phyloP scores from a whole-genome alignment of 495 filamentous ascomycete genomes.

The Aspergillus campestris region DNA sequence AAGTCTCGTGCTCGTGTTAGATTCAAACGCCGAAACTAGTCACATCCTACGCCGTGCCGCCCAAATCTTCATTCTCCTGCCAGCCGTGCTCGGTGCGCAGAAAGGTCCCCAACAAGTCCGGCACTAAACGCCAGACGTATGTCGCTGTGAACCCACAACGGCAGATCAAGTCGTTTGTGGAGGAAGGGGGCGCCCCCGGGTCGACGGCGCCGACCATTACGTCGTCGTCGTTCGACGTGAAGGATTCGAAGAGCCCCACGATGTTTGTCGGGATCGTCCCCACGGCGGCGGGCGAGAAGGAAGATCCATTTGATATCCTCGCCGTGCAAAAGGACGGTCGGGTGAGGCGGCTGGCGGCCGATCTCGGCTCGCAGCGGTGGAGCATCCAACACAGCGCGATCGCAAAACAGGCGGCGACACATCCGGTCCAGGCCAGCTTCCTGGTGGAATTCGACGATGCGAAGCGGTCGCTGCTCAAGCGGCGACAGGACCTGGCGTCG shows the following conservation, averaged over 20 bases:
- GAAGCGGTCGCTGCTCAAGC: constrained; percentile 33
- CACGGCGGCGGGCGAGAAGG: constrained; percentile 13
- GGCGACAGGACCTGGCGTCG: constrained; percentile 33
- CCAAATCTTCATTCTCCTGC: constrained; percentile 70
- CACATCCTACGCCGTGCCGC: constrained; percentile 78
- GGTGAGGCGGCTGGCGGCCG: constrained; percentile 31
- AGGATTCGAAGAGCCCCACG: constrained; percentile 34
- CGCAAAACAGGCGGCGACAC: constrained; percentile 21
- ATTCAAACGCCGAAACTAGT: constrained; percentile 70
- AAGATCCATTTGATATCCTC: constrained; percentile 33
- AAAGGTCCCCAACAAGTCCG: constrained; percentile 40
- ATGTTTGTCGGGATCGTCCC: constrained; percentile 35
- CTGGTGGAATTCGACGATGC: constrained; percentile 40
- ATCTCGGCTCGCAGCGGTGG: constrained; percentile 35
- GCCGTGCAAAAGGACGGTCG: constrained; percentile 39
- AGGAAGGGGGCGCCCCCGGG: constrained; percentile 33
- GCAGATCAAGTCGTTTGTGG: constrained; percentile 46
- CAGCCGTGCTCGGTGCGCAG: constrained; percentile 66
- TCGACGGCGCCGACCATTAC: constrained; percentile 31
- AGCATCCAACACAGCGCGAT: constrained; percentile 34
- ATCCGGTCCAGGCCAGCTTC: constrained; percentile 31
- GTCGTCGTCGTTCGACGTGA: constrained; percentile 31
- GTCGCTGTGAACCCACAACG: constrained; percentile 34
- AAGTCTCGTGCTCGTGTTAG: constrained; percentile 34
- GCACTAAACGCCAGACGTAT: constrained; percentile 67